Evolutionary conservation across 2,329 filamentous ascomycete genomes (phyloP), one percentile per base, ranked within the genome.

Genomic region (Colletotrichum sp.): DNA sequence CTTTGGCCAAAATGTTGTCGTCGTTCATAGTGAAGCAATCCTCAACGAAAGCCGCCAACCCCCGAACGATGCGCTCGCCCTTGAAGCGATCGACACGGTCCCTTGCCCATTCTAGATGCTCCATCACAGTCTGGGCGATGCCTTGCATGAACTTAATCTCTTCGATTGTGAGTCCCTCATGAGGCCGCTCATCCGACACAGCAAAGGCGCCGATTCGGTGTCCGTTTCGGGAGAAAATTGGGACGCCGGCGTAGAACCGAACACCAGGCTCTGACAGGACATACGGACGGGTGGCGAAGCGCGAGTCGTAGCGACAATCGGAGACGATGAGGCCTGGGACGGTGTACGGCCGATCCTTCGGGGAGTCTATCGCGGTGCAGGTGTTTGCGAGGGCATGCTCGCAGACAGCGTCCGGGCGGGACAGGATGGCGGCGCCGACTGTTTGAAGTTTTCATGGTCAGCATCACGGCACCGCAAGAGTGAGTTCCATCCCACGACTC

Each of bases 151-250:
- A 92, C 27, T 87, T 84, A 3, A 89, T 76, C 66, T 91, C 88
- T 10, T 85, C 85, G 0, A 84, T 79, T 13, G 83, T 84, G 22
- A 94, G 79, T 0, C 88, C 89, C 56, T 88, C 79, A 16, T 90
- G 88, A 0, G 90, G 88, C n/a, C 86, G 85, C 58, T 90, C 88
- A 77, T 93, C 92, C 5, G 92, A 84, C 3, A 93, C 88, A 68
- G 89, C 89, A 74, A 92, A 91, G 13, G 87, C 88, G 12, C 93
- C 93, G 71, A 94, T 91, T 62, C 90, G 88, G 32, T 89, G 88
- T 43, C 87, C 88, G 8, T 80, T 79, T 1, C 88, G 88, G 5
- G 90, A 91, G 30, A 88, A 87, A 70, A 94, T 90, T 1, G 92
- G 92, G 0, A 93, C 91, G 25, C 82, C 84, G 7, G 84, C 84